Evolutionary conservation across 1,284 basidiomycete species (phyloP).

Genomic region (Stereum hirsutum): DNA sequence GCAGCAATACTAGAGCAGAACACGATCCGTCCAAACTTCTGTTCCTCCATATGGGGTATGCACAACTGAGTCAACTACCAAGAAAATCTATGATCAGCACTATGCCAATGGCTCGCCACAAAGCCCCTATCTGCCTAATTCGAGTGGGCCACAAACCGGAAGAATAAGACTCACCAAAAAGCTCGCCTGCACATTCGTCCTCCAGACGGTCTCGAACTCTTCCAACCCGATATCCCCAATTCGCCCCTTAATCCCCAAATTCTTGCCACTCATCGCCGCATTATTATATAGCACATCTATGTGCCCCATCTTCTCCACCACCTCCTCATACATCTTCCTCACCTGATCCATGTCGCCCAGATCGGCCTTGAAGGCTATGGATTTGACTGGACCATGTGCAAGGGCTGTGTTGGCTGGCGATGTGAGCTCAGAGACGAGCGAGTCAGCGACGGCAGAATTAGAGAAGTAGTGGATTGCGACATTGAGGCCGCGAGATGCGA

Average conservation of each 20-base stretch:
- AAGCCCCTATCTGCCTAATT: background rate
- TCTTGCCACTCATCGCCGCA: constrained; percentile 30
- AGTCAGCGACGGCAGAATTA: constrained; percentile 24
- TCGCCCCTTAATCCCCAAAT: constrained; percentile 35
- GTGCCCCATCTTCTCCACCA: constrained; percentile 34
- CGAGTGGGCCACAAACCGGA: background rate
- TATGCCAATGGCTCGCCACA: background rate
- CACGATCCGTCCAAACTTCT: constrained; percentile 40
- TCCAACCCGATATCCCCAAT: constrained; percentile 35
- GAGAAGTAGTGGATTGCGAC: constrained; percentile 44
- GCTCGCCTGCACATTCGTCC: constrained; percentile 34
- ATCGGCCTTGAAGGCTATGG: constrained; percentile 36
- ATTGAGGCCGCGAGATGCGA: constrained; percentile 35
- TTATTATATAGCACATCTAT: constrained; percentile 46
- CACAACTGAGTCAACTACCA: constrained; percentile 39
- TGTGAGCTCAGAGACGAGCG: constrained; percentile 30
- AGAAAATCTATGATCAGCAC: background rate
- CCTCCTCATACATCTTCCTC: constrained; percentile 30
- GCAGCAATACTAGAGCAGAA: constrained; percentile 28
- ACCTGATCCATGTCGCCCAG: constrained; percentile 34
- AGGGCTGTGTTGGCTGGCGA: no score
- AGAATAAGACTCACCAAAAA: constrained; percentile 32
- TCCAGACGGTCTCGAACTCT: constrained; percentile 40
- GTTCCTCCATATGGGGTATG: constrained; percentile 38
- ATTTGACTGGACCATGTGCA: constrained; percentile 22